A percentile compares a stretch with the other conserved stretches of the same genome.
Conservation (phyloP, 805 yeast species). For the Spathaspora passalidarum region DNA sequence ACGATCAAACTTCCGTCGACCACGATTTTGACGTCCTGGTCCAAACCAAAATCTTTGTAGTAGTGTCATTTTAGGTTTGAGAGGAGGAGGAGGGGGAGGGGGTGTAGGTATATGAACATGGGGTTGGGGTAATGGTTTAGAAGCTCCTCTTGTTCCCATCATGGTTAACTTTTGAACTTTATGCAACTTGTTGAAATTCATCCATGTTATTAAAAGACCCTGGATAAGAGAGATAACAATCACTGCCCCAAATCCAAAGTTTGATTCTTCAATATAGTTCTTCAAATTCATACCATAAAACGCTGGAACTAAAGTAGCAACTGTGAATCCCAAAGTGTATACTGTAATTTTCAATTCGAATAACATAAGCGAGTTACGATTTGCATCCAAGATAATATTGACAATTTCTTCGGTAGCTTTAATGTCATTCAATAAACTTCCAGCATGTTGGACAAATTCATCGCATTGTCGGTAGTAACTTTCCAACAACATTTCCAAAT, state of each 20-base stretch:
- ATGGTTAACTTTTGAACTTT: conserved; percentile 67
- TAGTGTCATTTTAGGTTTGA: not conserved
- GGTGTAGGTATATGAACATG: not conserved
- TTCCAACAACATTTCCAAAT: conserved; percentile 83
- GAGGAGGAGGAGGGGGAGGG: not conserved
- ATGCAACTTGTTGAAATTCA: conserved; percentile 55
- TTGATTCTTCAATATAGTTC: conserved; percentile 70
- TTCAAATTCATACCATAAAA: conserved; percentile 86
- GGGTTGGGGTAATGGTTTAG: conserved; percentile 1
- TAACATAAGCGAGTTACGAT: conserved; percentile 85
- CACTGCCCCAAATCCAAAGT: conserved; percentile 59
- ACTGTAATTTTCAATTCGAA: conserved; percentile 80
- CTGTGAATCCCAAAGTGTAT: conserved; percentile 79
- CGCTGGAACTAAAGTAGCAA: conserved; percentile 82
- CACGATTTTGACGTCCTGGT: conserved; percentile 11
- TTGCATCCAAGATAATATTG: conserved; percentile 86
- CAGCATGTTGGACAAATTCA: conserved; percentile 89
- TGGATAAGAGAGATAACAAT: conserved; percentile 48
- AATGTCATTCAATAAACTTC: conserved; percentile 76
- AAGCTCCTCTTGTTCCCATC: conserved; percentile 28
- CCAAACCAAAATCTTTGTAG: conserved; percentile 24
- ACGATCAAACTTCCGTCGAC: conserved; percentile 19
- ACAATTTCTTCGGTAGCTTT: conserved; percentile 91
- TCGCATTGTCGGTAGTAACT: conserved; percentile 90
- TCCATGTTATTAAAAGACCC: conserved; percentile 52